A percentile compares a stretch with the other conserved stretches of the same genome.
Evolutionary conservation across 2,329 filamentous ascomycete species (phyloP).

Genomic region (Alternaria dauci): DNA sequence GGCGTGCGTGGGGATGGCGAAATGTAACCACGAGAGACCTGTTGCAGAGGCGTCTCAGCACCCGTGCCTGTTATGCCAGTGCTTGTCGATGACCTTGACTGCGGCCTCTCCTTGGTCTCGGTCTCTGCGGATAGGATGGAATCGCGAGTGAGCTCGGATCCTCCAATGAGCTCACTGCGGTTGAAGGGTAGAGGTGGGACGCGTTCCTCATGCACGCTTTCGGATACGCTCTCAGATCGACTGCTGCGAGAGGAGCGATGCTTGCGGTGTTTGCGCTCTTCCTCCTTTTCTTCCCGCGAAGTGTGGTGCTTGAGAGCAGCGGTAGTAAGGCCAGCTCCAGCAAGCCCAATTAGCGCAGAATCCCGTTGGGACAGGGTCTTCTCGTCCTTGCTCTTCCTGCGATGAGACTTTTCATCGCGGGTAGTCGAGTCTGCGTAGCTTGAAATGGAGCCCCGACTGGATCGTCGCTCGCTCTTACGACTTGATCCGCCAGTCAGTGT

Average conservation of each 20-base stretch:
- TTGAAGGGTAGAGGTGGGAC: slow-evolving; percentile 83
- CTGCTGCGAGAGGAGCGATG: slow-evolving; percentile 61
- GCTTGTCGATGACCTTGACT: slow-evolving; percentile 64
- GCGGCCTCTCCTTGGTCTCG: slow-evolving; percentile 65
- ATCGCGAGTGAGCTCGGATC: slow-evolving; percentile 85
- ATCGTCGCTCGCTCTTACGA: slow-evolving; percentile 61
- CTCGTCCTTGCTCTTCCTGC: slow-evolving; percentile 63
- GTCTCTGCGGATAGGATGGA: slow-evolving; percentile 86
- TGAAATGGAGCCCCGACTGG: slow-evolving; percentile 61
- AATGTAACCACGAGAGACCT: slow-evolving; percentile 67
- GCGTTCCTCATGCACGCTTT: slow-evolving; percentile 61
- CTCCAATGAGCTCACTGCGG: slow-evolving; percentile 78
- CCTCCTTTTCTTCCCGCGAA: slow-evolving; percentile 62
- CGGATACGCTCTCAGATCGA: slow-evolving; percentile 60
- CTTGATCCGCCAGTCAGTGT: slow-evolving; percentile 64
- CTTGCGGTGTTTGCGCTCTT: slow-evolving; percentile 54
- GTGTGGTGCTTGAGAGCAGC: slow-evolving; percentile 71
- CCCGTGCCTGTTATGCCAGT: slow-evolving; percentile 53
- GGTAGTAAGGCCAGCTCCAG: slow-evolving; percentile 66
- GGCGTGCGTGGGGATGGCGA: slow-evolving; percentile 70
- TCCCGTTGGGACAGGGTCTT: slow-evolving; percentile 58
- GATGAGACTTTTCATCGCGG: slow-evolving; percentile 56
- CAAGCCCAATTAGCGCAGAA: slow-evolving; percentile 62
- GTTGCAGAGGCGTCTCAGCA: slow-evolving; percentile 63
- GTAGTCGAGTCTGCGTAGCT: slow-evolving; percentile 45